These are phyloP conservation scores for Paralagenidium karlingii DNA, from an alignment of 352 stramenopile genomes.

Conservation along the genomic window DNA sequence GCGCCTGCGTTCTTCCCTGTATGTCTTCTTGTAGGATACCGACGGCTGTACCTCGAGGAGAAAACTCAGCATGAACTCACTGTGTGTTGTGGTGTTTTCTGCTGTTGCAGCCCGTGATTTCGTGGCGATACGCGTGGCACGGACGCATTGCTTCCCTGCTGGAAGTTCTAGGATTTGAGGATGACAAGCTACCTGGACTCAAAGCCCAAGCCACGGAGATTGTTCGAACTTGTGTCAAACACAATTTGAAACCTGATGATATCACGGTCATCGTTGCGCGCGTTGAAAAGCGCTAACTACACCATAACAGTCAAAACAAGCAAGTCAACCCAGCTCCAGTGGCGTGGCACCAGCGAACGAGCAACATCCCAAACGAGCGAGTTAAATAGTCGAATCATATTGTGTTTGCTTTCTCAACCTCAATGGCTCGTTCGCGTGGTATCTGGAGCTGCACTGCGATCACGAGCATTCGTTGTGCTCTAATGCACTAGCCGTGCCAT, in stretches of 20 bases:
- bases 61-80: neutral
- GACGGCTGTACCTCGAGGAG: neutral
- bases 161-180: slow-evolving; percentile 31
- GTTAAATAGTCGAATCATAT: no score
- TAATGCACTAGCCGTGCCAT: no score
- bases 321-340: no score
- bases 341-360: no score
- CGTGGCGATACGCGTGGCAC: slow-evolving; percentile 51
- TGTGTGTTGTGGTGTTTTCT: slow-evolving; percentile 3
- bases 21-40: slow-evolving; percentile 4
- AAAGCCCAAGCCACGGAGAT: slow-evolving; percentile 49
- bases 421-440: no score
- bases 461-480: no score
- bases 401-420: no score
- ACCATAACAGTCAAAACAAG: no score
- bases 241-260: slow-evolving; percentile 79
- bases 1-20: slow-evolving; percentile 41
- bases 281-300: no score
- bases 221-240: slow-evolving; percentile 47
- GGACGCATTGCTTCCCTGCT: slow-evolving; percentile 40
- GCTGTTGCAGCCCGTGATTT: slow-evolving; percentile 29
- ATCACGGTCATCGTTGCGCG: slow-evolving; percentile 69
- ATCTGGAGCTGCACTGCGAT: no score
- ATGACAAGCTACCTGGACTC: slow-evolving; percentile 20
- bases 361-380: no score